Percentiles rank a stretch among this genome's conserved stretches.
Evolutionary conservation across 2,329 filamentous ascomycete species (phyloP).

Genomic region (Penicillium verrucosum): DNA sequence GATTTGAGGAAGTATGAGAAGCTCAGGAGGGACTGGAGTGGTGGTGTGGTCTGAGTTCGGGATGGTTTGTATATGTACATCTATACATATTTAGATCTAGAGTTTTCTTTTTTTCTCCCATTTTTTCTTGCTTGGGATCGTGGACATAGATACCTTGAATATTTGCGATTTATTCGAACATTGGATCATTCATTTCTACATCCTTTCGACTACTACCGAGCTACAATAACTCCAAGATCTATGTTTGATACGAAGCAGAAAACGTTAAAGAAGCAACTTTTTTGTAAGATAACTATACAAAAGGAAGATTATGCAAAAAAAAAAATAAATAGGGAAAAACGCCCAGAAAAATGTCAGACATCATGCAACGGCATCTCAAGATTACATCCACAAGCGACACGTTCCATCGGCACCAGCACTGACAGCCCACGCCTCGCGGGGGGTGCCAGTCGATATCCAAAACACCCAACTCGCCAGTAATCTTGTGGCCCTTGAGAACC

Average conservation of each 20-base stretch:
- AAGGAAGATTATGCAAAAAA: constrained; percentile 25
- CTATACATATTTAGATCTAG: not conserved
- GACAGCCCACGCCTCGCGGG: constrained; percentile 86
- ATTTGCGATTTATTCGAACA: not conserved
- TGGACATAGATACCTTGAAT: constrained; percentile 10
- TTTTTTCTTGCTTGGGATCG: constrained; percentile 1
- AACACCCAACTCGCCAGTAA: constrained; percentile 81
- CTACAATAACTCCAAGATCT: not conserved
- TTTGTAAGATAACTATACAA: constrained; percentile 29
- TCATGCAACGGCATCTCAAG: constrained; percentile 22
- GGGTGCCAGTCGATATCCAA: constrained; percentile 97
- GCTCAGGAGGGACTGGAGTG: constrained; percentile 51
- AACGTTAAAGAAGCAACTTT: constrained; percentile 23
- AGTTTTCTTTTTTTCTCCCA: not conserved
- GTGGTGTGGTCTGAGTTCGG: constrained; percentile 28
- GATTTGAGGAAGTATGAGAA: constrained; percentile 57
- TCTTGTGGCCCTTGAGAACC: constrained; percentile 84
- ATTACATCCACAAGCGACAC: constrained; percentile 78
- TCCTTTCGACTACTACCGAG: not conserved
- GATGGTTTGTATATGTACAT: not conserved
- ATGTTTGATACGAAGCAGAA: not conserved
- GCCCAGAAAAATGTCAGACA: constrained; percentile 19
- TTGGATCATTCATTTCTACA: not conserved
- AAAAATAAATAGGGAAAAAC: constrained; percentile 22
- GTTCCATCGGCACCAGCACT: constrained; percentile 93